Evolutionary conservation across 2,329 filamentous ascomycete genomes (phyloP), one percentile per base, ranked within the genome.

Genomic region (Xylaria sp.): DNA sequence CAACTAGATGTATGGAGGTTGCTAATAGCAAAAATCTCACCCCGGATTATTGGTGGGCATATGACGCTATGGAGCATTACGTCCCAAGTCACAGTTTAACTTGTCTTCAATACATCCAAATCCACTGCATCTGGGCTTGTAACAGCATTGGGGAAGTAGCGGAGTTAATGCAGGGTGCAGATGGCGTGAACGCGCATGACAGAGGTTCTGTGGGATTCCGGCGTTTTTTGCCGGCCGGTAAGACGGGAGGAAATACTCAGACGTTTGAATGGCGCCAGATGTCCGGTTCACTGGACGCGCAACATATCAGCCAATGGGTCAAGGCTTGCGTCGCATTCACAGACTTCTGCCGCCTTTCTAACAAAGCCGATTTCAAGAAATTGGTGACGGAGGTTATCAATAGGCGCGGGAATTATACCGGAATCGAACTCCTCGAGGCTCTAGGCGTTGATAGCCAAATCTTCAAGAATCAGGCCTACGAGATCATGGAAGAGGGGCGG

Each of bases 251-350:
- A 0, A 75, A 77, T 19, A 69, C 67, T 0, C 72, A 75, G 47
- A 77, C 75, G 0, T 72, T 77, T 30, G 74, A 77, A 62, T 76
- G 71, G 53, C 72, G 75, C 6, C 75, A 77, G 53, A 75, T 75
- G 75, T 65, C 65, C 12, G 72, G 73, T 11, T 69, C 69, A 19
- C 30, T 75, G 7, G 73, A 76, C 19, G 72, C 71, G 7, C 27
- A 64, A 0, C 64, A 69, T 9, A 76, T 77, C 58, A 64, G 70
- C 7, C 64, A 61, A 11, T 77, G 75, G 75, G 51, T 69, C 4
- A 58, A 67, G 17, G 60, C 70, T n/a, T 76, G 73, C 42, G 14
- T 72, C 4, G 57, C 42, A 1, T 64, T 75, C 55, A 69, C 72
- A 9, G 69, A 75, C 50, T 75, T 74, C 61, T 67, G 64, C 36